A percentile compares a stretch with the other conserved stretches of the same genome.
Evolutionary conservation across 352 stramenopile species (phyloP).

Genomic region (Thraustochytrium aureum): DNA sequence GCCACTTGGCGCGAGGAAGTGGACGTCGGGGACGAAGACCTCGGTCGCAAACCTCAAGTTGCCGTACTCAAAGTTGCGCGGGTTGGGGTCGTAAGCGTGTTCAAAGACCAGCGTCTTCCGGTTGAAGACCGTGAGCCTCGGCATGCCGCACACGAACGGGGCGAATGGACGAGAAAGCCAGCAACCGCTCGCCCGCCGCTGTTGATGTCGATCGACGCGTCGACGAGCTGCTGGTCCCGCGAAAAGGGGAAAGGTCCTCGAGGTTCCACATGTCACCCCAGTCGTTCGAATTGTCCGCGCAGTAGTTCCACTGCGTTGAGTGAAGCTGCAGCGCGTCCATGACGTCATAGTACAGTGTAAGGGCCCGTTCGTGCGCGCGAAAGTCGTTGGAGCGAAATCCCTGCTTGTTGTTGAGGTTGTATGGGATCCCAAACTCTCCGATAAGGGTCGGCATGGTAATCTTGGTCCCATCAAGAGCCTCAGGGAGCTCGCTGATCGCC

Average conservation of each 20-base stretch:
- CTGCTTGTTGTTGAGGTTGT: constrained; percentile 66
- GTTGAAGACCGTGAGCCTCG: constrained; percentile 19
- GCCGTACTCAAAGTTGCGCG: constrained; percentile 44
- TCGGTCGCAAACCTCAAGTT: constrained; percentile 27
- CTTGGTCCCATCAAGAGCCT: constrained; percentile 19
- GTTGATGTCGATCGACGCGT: neutral
- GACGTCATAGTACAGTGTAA: constrained; percentile 56
- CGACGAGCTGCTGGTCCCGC: constrained; percentile 53
- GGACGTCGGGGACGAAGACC: constrained; percentile 41
- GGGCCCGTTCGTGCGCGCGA: constrained; percentile 62
- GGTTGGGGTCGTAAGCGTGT: constrained; percentile 40
- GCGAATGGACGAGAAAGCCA: constrained; percentile 40
- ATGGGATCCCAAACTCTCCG: constrained; percentile 70
- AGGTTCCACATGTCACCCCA: constrained; percentile 61
- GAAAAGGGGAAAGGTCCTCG: constrained; percentile 60
- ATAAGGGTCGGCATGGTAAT: constrained; percentile 64
- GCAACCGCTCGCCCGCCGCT: constrained; percentile 1
- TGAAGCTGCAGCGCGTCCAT: constrained; percentile 47
- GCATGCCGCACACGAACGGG: constrained; percentile 31
- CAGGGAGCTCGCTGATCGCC: constrained; percentile 31
- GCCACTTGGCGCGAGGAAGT: constrained; percentile 1
- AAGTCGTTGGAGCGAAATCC: constrained; percentile 66
- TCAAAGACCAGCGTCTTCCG: constrained; percentile 12
- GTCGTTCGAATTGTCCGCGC: constrained; percentile 57
- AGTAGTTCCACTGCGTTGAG: constrained; percentile 55